Base-by-base conservation (phyloP, 768 basidiomycete species). In the Boletus huronensis region DNA sequence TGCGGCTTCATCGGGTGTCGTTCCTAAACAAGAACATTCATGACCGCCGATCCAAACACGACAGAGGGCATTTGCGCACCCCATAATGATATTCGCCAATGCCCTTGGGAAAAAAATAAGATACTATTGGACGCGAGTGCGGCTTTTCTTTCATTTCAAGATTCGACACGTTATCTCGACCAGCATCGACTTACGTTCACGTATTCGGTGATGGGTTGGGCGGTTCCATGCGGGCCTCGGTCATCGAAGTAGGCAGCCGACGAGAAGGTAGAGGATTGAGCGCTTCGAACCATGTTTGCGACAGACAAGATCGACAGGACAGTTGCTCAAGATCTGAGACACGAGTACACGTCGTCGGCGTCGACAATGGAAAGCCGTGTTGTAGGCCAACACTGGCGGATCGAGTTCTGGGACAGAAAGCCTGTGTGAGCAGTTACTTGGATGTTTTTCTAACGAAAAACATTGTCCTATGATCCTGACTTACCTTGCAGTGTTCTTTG, bases 1-100 rank as follows among this genome's bases (percentile, higher is more conserved):
- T 97, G 93, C 5, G 96, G 96, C 70, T 98, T 97, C 96, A 99
- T 99, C 3, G 96, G 96, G 74, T 99, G 96, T 45, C 88, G 83
- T 82, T 97, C 93, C 96, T 98, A 62, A 40, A 54, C 41, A 48
- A 25, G 5, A 21, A 28, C 10, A 39, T 40, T 55, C 52, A 51
- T 58, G 41, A 45, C 42, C 39, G 43, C 44, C 39, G 50, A 41
- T 41, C 28, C 25, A 8, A 34, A 52, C 38, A 32, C 52, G 40
- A 29, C 31, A 13, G 3, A 3, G 7, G 14, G 26, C 16, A 23
- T 35, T 7, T 23, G 74, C 84, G 52, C 74, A 96, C 96, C 58
- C 96, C 96, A 75, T 98, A 99, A 69, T 99, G 97, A 69, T 93
- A 91, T 58, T 90, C 87, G 3, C 97, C 97, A 2, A 98, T 90